phyloP scores from a whole-genome alignment of 2,329 filamentous ascomycete genomes.

The Talaromyces amestolkiae region DNA sequence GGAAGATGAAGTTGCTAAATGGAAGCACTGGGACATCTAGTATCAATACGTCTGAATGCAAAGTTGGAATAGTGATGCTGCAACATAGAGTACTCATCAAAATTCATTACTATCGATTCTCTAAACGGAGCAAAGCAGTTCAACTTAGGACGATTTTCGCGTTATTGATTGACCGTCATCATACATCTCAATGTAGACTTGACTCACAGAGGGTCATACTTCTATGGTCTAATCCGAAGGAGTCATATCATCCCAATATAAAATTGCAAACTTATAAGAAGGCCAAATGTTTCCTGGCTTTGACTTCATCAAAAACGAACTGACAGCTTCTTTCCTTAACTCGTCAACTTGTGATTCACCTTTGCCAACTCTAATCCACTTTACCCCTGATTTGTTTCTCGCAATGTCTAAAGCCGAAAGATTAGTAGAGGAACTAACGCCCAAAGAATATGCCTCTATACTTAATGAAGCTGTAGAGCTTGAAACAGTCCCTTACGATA shows the following conservation, averaged over 20 bases:
- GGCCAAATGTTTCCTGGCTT: not conserved
- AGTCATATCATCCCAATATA: not conserved
- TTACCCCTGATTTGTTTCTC: not conserved
- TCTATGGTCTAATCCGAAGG: not conserved
- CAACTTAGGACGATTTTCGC: too few species aligned
- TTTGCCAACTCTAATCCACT: not conserved
- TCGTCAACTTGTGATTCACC: not conserved
- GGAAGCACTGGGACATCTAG: not conserved
- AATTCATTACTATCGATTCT: not conserved
- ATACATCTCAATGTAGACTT: not conserved
- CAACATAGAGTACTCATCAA: not conserved
- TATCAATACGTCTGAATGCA: not conserved
- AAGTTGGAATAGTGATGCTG: not conserved
- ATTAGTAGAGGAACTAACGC: not conserved
- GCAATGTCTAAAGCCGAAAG: not conserved
- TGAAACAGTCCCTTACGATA: not conserved
- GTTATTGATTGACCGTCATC: not conserved
- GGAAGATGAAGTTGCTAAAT: not conserved
- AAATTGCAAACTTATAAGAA: not conserved
- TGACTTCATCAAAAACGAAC: not conserved
- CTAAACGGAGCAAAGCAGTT: not conserved
- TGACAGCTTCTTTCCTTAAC: not conserved
- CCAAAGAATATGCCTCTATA: not conserved
- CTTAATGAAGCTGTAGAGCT: not conserved
- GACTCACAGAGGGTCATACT: not conserved